Evolutionary conservation across 768 basidiomycete genomes (phyloP), one percentile per base, ranked within the genome.

Genomic region (Tricholoma matsutake): DNA sequence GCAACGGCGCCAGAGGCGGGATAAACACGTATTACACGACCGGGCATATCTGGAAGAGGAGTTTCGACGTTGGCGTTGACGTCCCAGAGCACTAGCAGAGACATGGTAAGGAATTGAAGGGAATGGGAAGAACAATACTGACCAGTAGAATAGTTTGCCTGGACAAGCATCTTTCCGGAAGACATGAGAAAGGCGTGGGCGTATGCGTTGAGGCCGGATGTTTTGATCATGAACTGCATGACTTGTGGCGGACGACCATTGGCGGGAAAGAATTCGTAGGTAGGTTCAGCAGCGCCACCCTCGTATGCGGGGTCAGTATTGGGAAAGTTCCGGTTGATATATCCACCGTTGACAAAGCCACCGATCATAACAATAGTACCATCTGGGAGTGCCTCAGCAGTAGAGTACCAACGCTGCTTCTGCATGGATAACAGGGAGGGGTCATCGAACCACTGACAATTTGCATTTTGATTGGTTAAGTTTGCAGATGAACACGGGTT

Each of bases 1-100:
- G 90, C 90, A 2, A 82, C 83, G 0, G 89, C 96, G 32, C 92
- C 94, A 8, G 94, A 94, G 0, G 90, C 96, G 8, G 94, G 94
- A 69, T 96, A 96, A 4, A 93, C 90, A 31, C 94, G 88, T 20
- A 84, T 85, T 49, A 96, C 86, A 47, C 79, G 76, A 31, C 79
- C 78, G 1, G 91, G 91, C 89, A 91, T 92, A 63, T 83, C 74
- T 2, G 91, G 91, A 10, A 92, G 80, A 2, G 77, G 75, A 0
- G 80, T 86, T 70, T 91, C 89, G 4, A 71, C 57, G 68, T 91
- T 90, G 31, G 69, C 73, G 5, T 74, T 67, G 43, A 82, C 78
- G 61, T 91, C 82, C 87, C 79, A 81, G 16, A 80, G 68, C 57
- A 75, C 79, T 80, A 43, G 10, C 53, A 56, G 63, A 34, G 58